Percentiles rank a stretch among this genome's conserved stretches.
Evolutionary conservation across 306 rosid genomes (phyloP).

Genomic region (Morella rubra): DNA sequence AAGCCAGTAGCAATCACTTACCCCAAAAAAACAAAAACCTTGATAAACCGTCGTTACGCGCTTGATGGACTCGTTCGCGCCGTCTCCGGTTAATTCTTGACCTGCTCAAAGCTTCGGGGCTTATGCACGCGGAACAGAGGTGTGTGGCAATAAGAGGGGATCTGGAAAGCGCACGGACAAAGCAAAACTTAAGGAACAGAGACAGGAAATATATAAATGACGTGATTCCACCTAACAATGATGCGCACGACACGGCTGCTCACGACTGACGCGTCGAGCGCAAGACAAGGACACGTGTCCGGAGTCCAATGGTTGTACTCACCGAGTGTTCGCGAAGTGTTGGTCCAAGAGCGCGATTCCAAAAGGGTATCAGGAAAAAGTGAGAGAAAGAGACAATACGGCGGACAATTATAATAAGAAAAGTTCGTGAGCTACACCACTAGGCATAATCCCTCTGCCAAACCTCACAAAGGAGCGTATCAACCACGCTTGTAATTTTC

Average conservation of each 20-base stretch:
- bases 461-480: slow-evolving; percentile 17
- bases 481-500: not conserved
- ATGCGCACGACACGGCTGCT: slow-evolving; percentile 23
- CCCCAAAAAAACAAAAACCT: not conserved
- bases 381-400: slow-evolving; percentile 12
- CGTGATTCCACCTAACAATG: slow-evolving; percentile 37
- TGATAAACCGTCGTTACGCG: not conserved
- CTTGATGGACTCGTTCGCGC: not conserved
- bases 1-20: too few species aligned
- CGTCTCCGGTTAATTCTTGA: not conserved
- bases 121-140: not conserved
- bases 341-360: slow-evolving; percentile 31
- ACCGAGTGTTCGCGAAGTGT: slow-evolving; percentile 18
- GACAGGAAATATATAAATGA: slow-evolving; percentile 18
- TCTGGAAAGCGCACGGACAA: not conserved
- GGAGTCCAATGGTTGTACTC: slow-evolving; percentile 19
- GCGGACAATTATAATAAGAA: not conserved
- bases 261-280: slow-evolving; percentile 42
- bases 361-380: slow-evolving; percentile 5
- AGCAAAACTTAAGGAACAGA: slow-evolving; percentile 12
- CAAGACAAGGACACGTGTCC: slow-evolving; percentile 40
- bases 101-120: not conserved
- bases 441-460: not conserved
- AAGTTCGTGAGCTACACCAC: slow-evolving; percentile 18
- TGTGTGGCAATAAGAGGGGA: not conserved